Percentiles rank a stretch among this genome's conserved stretches.
Conservation (phyloP, 1,139 yeast species). For the Hansenula sp. region DNA sequence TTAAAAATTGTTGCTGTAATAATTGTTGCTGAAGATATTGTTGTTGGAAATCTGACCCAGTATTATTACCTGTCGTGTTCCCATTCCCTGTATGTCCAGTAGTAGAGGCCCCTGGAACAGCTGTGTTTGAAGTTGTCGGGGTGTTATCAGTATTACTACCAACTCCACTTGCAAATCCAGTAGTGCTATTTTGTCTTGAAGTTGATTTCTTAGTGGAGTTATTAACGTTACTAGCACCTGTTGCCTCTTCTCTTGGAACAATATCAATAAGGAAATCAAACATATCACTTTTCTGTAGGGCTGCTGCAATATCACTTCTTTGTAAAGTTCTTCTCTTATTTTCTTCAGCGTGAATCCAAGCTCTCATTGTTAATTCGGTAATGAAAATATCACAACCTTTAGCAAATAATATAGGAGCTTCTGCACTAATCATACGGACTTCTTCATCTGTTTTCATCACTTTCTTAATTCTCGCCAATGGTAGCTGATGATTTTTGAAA, state of each 20-base stretch:
- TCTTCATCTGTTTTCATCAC: constrained; percentile 99
- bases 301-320: constrained; percentile 92
- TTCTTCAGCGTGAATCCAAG: constrained; percentile 98
- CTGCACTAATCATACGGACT: constrained; percentile 96
- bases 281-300: constrained; percentile 92
- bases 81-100: not conserved
- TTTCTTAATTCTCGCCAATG: constrained; percentile 84
- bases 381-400: constrained; percentile 97
- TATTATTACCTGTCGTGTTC: too few species aligned
- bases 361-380: constrained; percentile 95
- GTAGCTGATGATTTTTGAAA: constrained; percentile 90
- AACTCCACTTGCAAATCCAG: too few species aligned
- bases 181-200: not conserved
- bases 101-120: not conserved
- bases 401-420: constrained; percentile 95
- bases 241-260: constrained; percentile 76
- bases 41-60: not conserved
- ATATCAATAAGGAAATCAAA: constrained; percentile 94
- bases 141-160: not conserved
- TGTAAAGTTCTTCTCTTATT: constrained; percentile 91
- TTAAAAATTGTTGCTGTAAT: constrained; percentile 1
- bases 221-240: not conserved
- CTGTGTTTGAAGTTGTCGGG: not conserved
- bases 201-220: not conserved
- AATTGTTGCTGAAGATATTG: constrained; percentile 3